Evolutionary conservation across 495 filamentous ascomycete genomes (phyloP), one percentile per base, ranked within the genome.

Genomic region (Penicillium dipodomyicola): DNA sequence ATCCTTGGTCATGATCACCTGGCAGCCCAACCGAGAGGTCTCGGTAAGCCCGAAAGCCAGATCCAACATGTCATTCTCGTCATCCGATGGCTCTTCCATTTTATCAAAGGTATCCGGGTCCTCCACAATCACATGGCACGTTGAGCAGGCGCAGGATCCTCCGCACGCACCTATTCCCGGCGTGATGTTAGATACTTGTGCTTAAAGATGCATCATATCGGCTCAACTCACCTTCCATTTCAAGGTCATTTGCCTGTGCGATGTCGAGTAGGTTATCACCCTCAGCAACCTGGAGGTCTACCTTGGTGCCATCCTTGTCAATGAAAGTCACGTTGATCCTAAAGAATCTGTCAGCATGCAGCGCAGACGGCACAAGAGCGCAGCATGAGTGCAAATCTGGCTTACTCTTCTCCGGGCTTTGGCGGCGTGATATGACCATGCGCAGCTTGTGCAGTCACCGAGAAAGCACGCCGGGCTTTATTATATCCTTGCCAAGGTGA

Each of bases 11-110:
- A 98, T 97, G 63, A 84, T 70, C 29, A 97, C 88, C 77, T 98
- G 94, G 73, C 94, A 98, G 7, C 94, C 94, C 45, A 98, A 72
- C n/a, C 94, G 82, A 43, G 90, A 96, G 45, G 95, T 98, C 77
- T 98, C 94, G 7, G 92, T 97, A 63, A 97, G 66, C 0, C 94
- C 94, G 70, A 98, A 98, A 0, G 94, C 94, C 57, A 97, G 71
- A 70, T 98, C 94, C 63, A 98, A 77, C 94, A 98, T 98, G 74
- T 98, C 94, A 71, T 97, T 97, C 82, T 98, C 94, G 69, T 98
- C 95, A 69, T 98, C 94, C 40, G 88, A 86, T 15, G 94, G 90
- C 73, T 97, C 95, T 44, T 86, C 82, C 78, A 97, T 93, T 75
- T 85, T 87, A 60, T 97, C 94, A 68, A 91, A 97, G 79, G 88